Percentiles rank a stretch among this genome's conserved stretches.
Evolutionary conservation across 139 green algal species (phyloP).

Genomic region (Eudorina sp.): DNA sequence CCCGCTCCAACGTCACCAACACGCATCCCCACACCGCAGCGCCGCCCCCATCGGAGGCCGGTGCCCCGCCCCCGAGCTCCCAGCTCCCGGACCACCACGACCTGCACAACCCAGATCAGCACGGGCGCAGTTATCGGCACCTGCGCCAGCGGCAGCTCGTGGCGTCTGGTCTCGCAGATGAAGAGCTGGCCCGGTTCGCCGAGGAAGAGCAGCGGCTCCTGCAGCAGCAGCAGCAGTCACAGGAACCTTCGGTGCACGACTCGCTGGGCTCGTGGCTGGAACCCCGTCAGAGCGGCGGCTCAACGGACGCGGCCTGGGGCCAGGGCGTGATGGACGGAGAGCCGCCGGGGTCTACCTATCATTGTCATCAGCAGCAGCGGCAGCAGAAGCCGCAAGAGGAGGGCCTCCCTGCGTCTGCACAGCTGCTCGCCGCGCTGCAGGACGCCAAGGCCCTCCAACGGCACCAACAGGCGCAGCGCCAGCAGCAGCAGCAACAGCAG

Average conservation of each 20-base stretch:
- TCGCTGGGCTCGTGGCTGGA: slow-evolving; percentile 27
- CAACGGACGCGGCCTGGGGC: not conserved
- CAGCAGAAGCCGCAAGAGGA: slow-evolving; percentile 12
- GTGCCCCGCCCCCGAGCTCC: not conserved
- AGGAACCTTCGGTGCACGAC: slow-evolving; percentile 23
- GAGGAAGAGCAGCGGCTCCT: not conserved
- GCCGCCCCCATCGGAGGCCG: not conserved
- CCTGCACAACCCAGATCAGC: not conserved
- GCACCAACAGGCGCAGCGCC: slow-evolving; percentile 14
- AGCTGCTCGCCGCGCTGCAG: slow-evolving; percentile 5
- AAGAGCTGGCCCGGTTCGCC: no score
- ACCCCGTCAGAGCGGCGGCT: not conserved
- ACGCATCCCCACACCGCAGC: not conserved
- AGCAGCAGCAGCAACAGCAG: slow-evolving; percentile 16
- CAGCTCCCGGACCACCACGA: not conserved
- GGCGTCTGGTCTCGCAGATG: not conserved
- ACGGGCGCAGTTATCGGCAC: not conserved
- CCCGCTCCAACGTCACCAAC: not conserved
- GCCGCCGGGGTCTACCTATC: not conserved
- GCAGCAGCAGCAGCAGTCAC: not conserved
- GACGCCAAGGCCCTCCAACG: not conserved
- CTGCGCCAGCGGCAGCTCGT: not conserved
- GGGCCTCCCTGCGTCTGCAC: not conserved
- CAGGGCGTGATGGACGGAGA: not conserved
- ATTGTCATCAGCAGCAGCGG: not conserved